Base-by-base conservation (phyloP, 2,329 filamentous ascomycete genomes). In the Diaporthe longicolla region DNA sequence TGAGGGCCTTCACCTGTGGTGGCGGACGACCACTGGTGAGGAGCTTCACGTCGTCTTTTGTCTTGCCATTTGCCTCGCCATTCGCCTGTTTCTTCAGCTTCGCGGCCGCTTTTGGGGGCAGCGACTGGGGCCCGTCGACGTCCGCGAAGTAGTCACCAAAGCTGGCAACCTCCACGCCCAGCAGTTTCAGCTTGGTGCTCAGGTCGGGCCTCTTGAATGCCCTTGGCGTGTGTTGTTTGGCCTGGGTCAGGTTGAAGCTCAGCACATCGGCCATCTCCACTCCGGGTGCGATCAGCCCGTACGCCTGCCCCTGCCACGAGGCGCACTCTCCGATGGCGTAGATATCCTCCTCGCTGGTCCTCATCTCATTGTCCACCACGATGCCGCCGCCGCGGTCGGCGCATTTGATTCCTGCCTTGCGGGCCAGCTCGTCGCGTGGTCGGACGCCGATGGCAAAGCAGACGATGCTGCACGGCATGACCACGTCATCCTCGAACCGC, bases 101-200 rank as follows among this genome's bases (percentile, higher is more conserved):
- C 15, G 84, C 87, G 75, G 88, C 89, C 9, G 77, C 75, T 24
- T 77, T 77, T 4, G 88, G 87, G 0, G 94, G 95, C n/a, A 96
- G 85, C 61, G 91, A 88, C 76, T 92, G 93, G 0, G 94, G 94
- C 0, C 95, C 95, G 80, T 97, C 94, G 40, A 93, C 87, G 78
- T 98, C 95, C 0, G 95, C 95, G 77, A 98, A 98, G 85, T 95
- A 98, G 81, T 98, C 95, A 0, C 95, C 95, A 80, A 98, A 98
- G 79, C 94, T 97, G 24, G 95, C 95, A 6, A 98, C 95, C 77
- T 98, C 94, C 11, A 98, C 94, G 0, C 95, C 95, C 0, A 98
- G 87, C 0, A 98, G 86, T 86, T 98, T 98, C 40, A 98, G 85
- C 81, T 97, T 98, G 0, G 95, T 98, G 86, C 95, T 97, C 54